Evolutionary conservation across 805 yeast species (phyloP).

Genomic region (Kodamaea kakaduensis): DNA sequence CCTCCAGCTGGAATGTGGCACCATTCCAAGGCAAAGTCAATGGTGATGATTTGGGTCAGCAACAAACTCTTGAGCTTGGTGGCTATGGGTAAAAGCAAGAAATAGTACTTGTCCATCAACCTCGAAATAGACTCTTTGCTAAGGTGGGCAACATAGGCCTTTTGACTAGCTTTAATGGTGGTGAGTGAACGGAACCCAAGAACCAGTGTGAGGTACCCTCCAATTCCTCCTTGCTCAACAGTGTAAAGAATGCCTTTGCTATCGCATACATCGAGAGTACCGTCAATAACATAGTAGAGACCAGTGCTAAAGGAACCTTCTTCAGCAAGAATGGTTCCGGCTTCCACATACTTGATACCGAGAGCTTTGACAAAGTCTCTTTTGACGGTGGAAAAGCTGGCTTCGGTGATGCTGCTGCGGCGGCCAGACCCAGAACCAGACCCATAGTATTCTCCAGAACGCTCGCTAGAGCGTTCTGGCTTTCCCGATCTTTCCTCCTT

Average conservation of each 20-base stretch:
- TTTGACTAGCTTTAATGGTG: conserved; percentile 54
- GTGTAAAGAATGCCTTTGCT: conserved; percentile 44
- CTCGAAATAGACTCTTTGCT: conserved; percentile 59
- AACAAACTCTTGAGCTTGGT: conserved; percentile 63
- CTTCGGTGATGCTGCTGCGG: neutral
- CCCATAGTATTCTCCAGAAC: too few species aligned
- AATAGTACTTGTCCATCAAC: conserved; percentile 70
- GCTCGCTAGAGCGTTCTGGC: neutral
- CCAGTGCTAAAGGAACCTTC: conserved; percentile 71
- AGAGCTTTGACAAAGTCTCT: conserved; percentile 56
- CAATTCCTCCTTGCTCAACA: conserved; percentile 73
- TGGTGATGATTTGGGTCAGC: conserved; percentile 61
- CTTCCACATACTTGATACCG: conserved; percentile 49
- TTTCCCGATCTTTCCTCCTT: neutral
- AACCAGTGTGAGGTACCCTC: conserved; percentile 80
- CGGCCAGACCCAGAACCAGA: neutral
- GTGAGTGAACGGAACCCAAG: conserved; percentile 79
- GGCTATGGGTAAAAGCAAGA: conserved; percentile 74
- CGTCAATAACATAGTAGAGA: conserved; percentile 74
- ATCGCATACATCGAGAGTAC: conserved; percentile 55
- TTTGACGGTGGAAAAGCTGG: conserved; percentile 47
- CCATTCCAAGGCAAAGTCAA: conserved; percentile 95
- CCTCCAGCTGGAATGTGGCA: conserved; percentile 86
- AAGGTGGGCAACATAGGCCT: conserved; percentile 61
- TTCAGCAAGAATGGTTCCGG: conserved; percentile 55